Percentiles rank a stretch among this genome's conserved stretches.
phyloP scores from a whole-genome alignment of 1,284 basidiomycete species.

The Ganoderma leucocontextum region DNA sequence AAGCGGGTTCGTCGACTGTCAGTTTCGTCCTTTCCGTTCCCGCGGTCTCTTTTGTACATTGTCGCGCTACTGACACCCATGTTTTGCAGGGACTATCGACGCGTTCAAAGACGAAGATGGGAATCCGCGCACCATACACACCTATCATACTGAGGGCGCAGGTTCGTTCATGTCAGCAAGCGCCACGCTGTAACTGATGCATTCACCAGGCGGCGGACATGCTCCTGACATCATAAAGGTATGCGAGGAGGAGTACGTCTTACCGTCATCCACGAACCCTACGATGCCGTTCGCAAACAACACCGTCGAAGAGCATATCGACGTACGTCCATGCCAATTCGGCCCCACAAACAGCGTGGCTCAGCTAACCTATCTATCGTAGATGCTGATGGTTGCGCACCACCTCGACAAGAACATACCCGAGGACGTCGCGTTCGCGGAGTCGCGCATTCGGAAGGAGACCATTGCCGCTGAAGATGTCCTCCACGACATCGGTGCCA shows the following conservation, averaged over 20 bases:
- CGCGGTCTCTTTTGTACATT: conserved; percentile 34
- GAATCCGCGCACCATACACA: conserved; percentile 85
- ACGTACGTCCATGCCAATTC: conserved; percentile 61
- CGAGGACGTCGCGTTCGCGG: conserved; percentile 96
- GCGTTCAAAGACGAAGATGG: conserved; percentile 75
- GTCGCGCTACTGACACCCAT: background rate
- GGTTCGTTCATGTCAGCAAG: conserved; percentile 52
- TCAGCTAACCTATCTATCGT: background rate
- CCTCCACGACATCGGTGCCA: conserved; percentile 93
- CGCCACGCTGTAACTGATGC: background rate
- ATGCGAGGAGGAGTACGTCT: conserved; percentile 88
- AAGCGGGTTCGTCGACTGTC: conserved; percentile 91
- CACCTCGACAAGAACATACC: conserved; percentile 88
- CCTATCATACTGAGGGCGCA: conserved; percentile 96
- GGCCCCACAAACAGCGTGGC: too few relatives aligned
- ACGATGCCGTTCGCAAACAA: conserved; percentile 93
- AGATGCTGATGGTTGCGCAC: conserved; percentile 99
- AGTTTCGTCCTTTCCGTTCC: too few relatives aligned
- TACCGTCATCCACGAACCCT: conserved; percentile 97
- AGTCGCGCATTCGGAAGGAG: conserved; percentile 96
- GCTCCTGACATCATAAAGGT: conserved; percentile 99
- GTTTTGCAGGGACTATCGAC: conserved; percentile 78
- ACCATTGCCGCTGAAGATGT: conserved; percentile 99
- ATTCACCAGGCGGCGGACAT: conserved; percentile 83
- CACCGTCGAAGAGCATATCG: conserved; percentile 96